Conservation (phyloP, 1,284 basidiomycete species). For the Nidula niveotomentosa region DNA sequence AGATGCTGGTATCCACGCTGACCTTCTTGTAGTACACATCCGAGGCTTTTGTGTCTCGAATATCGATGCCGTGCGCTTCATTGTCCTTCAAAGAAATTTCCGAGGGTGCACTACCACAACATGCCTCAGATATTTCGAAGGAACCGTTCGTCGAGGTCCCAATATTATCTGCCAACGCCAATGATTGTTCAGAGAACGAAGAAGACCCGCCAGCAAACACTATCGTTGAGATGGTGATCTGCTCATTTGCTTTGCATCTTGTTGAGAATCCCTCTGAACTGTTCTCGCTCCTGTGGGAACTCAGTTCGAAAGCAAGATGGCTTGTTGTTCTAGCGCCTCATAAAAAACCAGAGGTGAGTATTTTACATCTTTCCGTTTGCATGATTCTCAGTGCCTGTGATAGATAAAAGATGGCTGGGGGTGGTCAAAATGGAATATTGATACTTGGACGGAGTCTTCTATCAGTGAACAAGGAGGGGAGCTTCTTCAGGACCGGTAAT, state of each 20-base stretch:
- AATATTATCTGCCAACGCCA: background rate
- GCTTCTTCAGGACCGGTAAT: conserved; percentile 54
- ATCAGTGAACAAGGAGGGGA: conserved; percentile 43
- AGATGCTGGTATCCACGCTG: background rate
- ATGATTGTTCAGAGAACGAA: conserved; percentile 3
- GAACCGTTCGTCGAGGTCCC: conserved; percentile 1
- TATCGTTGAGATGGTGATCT: conserved; percentile 59
- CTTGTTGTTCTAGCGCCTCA: conserved; percentile 71
- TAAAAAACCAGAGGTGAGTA: conserved; percentile 67
- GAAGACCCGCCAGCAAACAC: background rate
- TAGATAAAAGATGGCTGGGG: conserved; percentile 78
- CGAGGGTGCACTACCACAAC: conserved; percentile 27
- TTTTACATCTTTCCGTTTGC: background rate
- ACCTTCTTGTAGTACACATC: conserved; percentile 24
- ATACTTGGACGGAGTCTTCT: conserved; percentile 46
- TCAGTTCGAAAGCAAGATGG: conserved; percentile 63
- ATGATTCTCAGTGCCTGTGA: background rate
- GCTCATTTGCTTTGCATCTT: conserved; percentile 75
- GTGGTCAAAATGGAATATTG: conserved; percentile 67
- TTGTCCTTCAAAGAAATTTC: conserved; percentile 32
- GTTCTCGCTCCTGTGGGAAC: conserved; percentile 62
- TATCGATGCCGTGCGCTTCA: conserved; percentile 25
- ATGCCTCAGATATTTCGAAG: conserved; percentile 8
- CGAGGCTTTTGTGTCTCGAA: conserved; percentile 28
- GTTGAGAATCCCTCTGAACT: conserved; percentile 61